Percentiles rank a stretch among this genome's conserved stretches.
Evolutionary conservation across 352 stramenopile genomes (phyloP).

Genomic region (Thraustotheca clavata): DNA sequence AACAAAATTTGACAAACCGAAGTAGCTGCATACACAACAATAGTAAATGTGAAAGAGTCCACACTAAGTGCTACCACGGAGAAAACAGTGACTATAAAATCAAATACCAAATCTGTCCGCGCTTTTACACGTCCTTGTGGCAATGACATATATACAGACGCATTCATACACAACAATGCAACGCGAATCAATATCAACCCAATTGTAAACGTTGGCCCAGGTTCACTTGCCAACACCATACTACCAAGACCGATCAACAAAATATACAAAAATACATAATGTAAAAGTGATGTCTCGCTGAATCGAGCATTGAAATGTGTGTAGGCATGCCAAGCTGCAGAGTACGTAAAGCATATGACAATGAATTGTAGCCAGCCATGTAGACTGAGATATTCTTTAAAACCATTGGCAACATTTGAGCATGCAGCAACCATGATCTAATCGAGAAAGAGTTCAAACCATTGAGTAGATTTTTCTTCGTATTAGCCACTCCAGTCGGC

Average conservation of each 20-base stretch:
- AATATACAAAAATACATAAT: slow-evolving; percentile 18
- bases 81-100: background rate
- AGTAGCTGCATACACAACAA: background rate
- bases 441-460: slow-evolving; percentile 22
- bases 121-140: background rate
- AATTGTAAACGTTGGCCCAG: slow-evolving; percentile 2
- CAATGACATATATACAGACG: background rate
- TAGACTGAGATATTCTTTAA: slow-evolving; percentile 13
- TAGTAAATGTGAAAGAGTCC: slow-evolving; percentile 8
- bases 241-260: slow-evolving; percentile 9
- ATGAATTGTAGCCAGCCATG: slow-evolving; percentile 1
- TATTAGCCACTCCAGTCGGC: slow-evolving; percentile 21
- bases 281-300: slow-evolving; percentile 17
- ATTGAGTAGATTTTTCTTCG: slow-evolving; percentile 16
- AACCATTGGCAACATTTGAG: background rate
- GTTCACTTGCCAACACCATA: background rate
- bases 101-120: background rate
- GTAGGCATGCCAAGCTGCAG: background rate
- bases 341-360: background rate
- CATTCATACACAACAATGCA: background rate
- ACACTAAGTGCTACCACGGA: background rate
- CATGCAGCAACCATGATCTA: slow-evolving; percentile 18
- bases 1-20: background rate
- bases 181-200: slow-evolving; percentile 2
- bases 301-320: slow-evolving; percentile 17